These are phyloP conservation scores for Pyricularia grisea DNA, from an alignment of 2,329 filamentous ascomycete genomes.

Conservation along the genomic window DNA sequence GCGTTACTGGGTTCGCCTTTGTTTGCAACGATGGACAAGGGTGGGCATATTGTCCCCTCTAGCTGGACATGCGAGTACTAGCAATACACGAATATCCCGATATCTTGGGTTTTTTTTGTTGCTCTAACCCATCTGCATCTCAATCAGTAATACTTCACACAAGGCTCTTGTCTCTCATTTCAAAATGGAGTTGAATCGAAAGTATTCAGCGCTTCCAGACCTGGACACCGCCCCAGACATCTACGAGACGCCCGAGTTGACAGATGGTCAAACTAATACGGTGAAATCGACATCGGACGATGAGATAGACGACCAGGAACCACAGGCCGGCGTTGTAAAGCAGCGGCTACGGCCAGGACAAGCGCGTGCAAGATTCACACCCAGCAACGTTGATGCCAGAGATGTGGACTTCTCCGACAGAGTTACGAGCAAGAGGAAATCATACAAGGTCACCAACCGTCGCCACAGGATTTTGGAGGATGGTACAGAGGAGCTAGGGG, in stretches of 20 bases:
- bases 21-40: neutral
- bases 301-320: slow-evolving; percentile 54
- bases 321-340: slow-evolving; percentile 61
- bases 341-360: slow-evolving; percentile 67
- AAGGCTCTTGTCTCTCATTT: neutral
- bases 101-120: neutral
- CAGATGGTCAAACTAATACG: slow-evolving; percentile 57
- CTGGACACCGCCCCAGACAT: slow-evolving; percentile 87
- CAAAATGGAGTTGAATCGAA: slow-evolving; percentile 64
- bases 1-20: neutral
- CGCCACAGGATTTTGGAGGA: slow-evolving; percentile 53
- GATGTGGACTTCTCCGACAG: slow-evolving; percentile 86
- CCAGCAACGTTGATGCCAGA: slow-evolving; percentile 64
- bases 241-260: slow-evolving; percentile 91
- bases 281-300: slow-evolving; percentile 50
- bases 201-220: slow-evolving; percentile 75
- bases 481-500: slow-evolving; percentile 58
- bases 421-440: slow-evolving; percentile 70
- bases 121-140: neutral
- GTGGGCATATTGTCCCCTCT: neutral
- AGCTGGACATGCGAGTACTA: neutral
- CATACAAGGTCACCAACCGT: slow-evolving; percentile 68
- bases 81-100: neutral
- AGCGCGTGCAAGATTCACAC: slow-evolving; percentile 72
- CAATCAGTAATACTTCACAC: neutral